Conservation (phyloP, 108 stramenopile species). For the Discostella stelligeroides region DNA sequence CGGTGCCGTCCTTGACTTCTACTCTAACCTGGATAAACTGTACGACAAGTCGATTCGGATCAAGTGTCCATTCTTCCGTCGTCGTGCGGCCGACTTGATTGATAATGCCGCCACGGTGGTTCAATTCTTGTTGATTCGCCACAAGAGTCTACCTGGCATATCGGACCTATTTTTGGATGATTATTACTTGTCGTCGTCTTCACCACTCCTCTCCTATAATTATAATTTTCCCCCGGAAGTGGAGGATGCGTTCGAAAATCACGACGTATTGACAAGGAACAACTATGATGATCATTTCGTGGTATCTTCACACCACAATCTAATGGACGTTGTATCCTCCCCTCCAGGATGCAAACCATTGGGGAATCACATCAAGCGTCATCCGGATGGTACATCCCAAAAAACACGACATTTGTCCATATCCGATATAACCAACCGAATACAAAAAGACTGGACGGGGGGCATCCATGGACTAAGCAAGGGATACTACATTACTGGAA, state of each 20-base stretch:
- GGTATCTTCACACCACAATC: not conserved
- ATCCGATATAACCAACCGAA: conserved; percentile 8
- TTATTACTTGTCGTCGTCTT: not conserved
- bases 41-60: conserved; percentile 64
- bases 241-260: not conserved
- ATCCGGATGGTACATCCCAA: conserved; percentile 18
- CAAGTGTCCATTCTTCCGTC: conserved; percentile 80
- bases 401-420: conserved; percentile 46
- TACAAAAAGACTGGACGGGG: conserved; percentile 38
- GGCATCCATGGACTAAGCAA: conserved; percentile 31
- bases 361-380: conserved; percentile 32
- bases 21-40: conserved; percentile 33
- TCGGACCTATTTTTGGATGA: conserved; percentile 28
- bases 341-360: conserved; percentile 47
- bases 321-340: not conserved
- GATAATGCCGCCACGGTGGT: conserved; percentile 64
- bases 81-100: conserved; percentile 71
- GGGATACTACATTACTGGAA: conserved; percentile 90
- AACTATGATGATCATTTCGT: not conserved
- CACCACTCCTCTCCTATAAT: no score
- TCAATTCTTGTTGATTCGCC: conserved; percentile 70
- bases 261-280: not conserved
- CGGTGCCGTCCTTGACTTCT: conserved; percentile 14
- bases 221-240: no score
- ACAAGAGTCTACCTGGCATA: conserved; percentile 52